Conservation (phyloP, 352 stramenopile genomes). For the Phytophthora citricola region DNA sequence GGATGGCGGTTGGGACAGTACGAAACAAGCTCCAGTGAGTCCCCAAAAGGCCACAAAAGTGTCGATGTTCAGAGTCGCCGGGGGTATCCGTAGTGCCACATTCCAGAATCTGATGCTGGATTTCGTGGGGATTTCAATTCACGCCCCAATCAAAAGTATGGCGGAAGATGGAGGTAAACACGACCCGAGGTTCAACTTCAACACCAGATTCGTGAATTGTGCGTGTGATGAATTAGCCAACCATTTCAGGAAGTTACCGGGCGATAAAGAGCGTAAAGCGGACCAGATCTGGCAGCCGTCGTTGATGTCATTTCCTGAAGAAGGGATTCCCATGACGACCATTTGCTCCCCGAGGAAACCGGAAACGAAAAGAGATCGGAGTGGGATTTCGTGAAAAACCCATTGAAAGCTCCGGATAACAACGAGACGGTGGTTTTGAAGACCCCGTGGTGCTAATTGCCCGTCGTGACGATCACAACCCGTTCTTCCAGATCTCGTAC, state of each 20-base stretch:
- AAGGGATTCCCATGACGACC: constrained; percentile 20
- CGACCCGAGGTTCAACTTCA: constrained; percentile 45
- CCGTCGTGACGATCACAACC: constrained; percentile 60
- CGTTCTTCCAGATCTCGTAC: constrained; percentile 61
- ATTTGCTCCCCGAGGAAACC: constrained; percentile 19
- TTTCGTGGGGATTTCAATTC: constrained; percentile 36
- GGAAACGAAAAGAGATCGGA: constrained; percentile 17
- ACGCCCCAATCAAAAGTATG: constrained; percentile 38
- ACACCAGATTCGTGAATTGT: constrained; percentile 34
- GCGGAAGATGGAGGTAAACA: constrained; percentile 37
- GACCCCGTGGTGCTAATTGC: constrained; percentile 47
- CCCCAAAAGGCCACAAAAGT: constrained; percentile 36
- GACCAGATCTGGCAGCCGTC: constrained; percentile 36
- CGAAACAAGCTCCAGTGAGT: constrained; percentile 16
- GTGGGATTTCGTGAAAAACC: constrained; percentile 48
- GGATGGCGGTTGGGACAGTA: constrained; percentile 19
- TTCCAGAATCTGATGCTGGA: constrained; percentile 65
- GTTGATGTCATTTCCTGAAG: constrained; percentile 10
- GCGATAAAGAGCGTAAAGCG: constrained; percentile 36
- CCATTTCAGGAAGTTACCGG: constrained; percentile 33
- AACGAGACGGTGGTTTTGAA: constrained; percentile 40
- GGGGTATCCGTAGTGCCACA: constrained; percentile 36
- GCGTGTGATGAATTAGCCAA: constrained; percentile 34
- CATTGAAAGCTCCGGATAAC: constrained; percentile 25
- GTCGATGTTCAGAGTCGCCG: constrained; percentile 38